phyloP scores from a whole-genome alignment of 768 basidiomycete species.

The Phylloporus sp. region DNA sequence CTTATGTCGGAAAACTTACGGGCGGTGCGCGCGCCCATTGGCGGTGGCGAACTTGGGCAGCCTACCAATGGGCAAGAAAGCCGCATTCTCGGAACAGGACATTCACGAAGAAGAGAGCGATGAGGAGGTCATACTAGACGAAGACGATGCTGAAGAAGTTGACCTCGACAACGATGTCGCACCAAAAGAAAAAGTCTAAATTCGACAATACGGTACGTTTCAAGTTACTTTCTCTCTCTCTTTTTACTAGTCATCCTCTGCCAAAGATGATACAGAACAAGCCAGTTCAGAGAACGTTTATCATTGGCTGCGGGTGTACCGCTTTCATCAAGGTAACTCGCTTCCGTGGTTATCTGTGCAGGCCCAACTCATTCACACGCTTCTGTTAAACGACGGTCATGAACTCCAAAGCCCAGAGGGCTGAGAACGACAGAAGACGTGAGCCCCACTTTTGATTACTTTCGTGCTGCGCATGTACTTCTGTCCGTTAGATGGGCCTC shows the following conservation, averaged over 20 bases:
- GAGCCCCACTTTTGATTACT: conserved; percentile 15
- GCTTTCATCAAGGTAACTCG: conserved; percentile 70
- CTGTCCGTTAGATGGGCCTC: conserved; percentile 62
- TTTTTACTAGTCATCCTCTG: not conserved
- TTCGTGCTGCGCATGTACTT: not conserved
- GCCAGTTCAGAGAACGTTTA: conserved; percentile 43
- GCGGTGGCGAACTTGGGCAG: too few relatives aligned
- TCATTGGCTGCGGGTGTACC: conserved; percentile 71
- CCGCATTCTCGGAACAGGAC: conserved; percentile 8
- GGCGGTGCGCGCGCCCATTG: too few relatives aligned
- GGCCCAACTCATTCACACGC: too few relatives aligned
- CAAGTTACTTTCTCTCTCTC: not conserved
- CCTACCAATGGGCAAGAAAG: conserved; percentile 13
- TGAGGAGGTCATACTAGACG: conserved; percentile 60
- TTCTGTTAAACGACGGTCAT: not conserved
- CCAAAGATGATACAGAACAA: not conserved
- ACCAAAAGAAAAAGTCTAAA: conserved; percentile 64
- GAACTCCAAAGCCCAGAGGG: conserved; percentile 53
- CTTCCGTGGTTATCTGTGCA: not conserved
- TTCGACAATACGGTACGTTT: conserved; percentile 72
- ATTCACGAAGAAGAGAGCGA: conserved; percentile 27
- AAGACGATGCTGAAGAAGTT: conserved; percentile 65
- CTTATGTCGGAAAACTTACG: too few relatives aligned
- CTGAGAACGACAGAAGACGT: conserved; percentile 70
- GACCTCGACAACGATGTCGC: conserved; percentile 75